Evolutionary conservation across 108 stramenopile genomes (phyloP), one percentile per base, ranked within the genome.

Genomic region (Ochromonas danica): DNA sequence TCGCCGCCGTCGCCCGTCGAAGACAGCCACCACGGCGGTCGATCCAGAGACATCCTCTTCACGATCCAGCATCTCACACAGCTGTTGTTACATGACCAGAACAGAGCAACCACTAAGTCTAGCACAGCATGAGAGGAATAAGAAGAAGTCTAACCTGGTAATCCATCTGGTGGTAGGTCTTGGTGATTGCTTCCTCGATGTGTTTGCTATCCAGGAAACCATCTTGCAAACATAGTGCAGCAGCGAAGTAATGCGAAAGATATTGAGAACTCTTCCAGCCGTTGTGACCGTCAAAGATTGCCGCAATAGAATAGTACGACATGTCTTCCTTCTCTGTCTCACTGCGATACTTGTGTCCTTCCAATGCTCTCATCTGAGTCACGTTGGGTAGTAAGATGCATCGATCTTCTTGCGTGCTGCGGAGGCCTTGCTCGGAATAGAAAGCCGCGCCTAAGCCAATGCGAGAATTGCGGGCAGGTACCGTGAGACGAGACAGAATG

Each of bases 281-380:
- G 62, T 45, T 70, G 85, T 87, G 87, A 30, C 87, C 87, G 42
- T 87, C 87, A 62, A 84, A 87, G 33, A 87, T 70, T 31, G 71
- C 82, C 1, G 82, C 80, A 35, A 84, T 35, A 10, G 85, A 80
- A 61, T 62, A 80, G 41, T 61, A 77, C 25, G 3, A 14, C 63
- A 67, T 35, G 10, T 31, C 33, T 31, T 67, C 63, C 31, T 67
- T 67, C 6, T 51, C 45, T 6, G 30, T 67, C 10, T 10, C 30
- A 3, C 14, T 6, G 22, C 22, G 10, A 10, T 17, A 57, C 17
- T 57, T 22, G 51, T 22, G 22, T 10, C 17, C 51, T 10, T 10
- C 22, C 51, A 57, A 57, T 67, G 63, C 17, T 67, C 25, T 28
- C 30, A 67, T 22, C 14, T 28, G 33, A 31, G 63, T 10, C 3